Evolutionary conservation across 768 basidiomycete genomes (phyloP).

Genomic region (Tephrocybe rancida): DNA sequence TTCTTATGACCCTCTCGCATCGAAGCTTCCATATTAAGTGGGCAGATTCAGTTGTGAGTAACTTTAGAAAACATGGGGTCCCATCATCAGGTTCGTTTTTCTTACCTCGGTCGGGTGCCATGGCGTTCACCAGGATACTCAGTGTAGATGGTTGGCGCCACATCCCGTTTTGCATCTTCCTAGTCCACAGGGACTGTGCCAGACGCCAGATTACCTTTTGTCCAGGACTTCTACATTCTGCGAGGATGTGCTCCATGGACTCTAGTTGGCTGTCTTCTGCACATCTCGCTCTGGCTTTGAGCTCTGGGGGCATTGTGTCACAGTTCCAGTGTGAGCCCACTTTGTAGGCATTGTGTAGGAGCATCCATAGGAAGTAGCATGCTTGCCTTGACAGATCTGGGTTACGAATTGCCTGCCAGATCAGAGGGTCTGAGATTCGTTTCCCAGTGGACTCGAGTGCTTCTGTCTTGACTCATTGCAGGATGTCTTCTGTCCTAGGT

Average conservation of each 20-base stretch:
- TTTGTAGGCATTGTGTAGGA: not conserved
- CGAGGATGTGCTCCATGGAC: constrained; percentile 2
- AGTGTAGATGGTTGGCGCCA: not conserved
- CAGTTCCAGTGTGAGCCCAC: not conserved
- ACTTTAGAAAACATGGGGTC: not conserved
- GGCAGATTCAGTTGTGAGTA: not conserved
- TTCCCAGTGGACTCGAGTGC: too few relatives aligned
- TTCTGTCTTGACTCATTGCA: too few relatives aligned
- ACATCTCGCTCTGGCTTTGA: not conserved
- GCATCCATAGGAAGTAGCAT: constrained; percentile 6
- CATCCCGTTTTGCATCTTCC: not conserved
- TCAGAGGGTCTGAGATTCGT: too few relatives aligned
- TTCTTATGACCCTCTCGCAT: constrained; percentile 2
- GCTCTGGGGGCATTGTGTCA: not conserved
- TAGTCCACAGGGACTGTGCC: not conserved
- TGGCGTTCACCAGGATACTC: not conserved
- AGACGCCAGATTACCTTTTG: constrained; percentile 1
- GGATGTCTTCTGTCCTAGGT: too few relatives aligned
- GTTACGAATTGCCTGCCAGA: too few relatives aligned
- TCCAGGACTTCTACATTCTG: not conserved
- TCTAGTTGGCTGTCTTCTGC: not conserved
- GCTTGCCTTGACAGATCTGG: not conserved
- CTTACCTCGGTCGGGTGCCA: not conserved
- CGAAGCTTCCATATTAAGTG: not conserved
- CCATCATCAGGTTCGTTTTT: not conserved